Base-by-base conservation (phyloP, 2,329 filamentous ascomycete genomes). In the Colletotrichum echinochloae region DNA sequence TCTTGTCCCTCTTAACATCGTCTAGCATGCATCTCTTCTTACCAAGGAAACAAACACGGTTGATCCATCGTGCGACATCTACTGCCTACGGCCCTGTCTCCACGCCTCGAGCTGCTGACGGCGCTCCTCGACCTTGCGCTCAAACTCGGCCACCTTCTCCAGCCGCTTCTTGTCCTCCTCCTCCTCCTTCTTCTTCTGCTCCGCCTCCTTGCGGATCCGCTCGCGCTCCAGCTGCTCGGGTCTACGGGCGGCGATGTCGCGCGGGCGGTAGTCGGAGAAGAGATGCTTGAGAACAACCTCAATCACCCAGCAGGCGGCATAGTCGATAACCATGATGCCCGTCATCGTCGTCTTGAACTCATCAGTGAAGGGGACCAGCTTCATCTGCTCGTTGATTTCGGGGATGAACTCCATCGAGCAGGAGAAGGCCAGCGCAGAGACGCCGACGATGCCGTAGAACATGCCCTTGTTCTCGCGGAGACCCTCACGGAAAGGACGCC, bases 381-480 rank as follows among this genome's bases (percentile, higher is more conserved):
- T 94, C 83, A 99, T 91, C 81, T 94, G 91, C 82, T 95, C 89
- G 83, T 98, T 99, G 81, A 99, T 90, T 79, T 98, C 96, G 2
- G 96, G 96, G 59, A 98, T 87, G 77, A 99, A 94, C 81, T 99
- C 96, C 1, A 95, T 97, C 8, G 95, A 95, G 83, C 95, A 98
- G 56, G 92, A 91, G 81, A 99, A 98, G 7, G 96, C 95, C 37
- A 99, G 93, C 51, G 87, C 94, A 0, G 94, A 94, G 20, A 98
- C 95, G 74, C 92, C 92, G 49, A 99, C 85, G 66, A 99, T 94
- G 70, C 96, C 96, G 87, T 93, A 99, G 85, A 96, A 99, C 96
- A 99, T 99, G 80, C 94, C 94, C 81, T 91, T 92, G 86, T 99
- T 99, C 84, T 98, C 96, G 6, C 92, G 91, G 74, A 99, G 94